Conservation (phyloP, 1,284 basidiomycete genomes). For the Moesziomyces sp. region DNA sequence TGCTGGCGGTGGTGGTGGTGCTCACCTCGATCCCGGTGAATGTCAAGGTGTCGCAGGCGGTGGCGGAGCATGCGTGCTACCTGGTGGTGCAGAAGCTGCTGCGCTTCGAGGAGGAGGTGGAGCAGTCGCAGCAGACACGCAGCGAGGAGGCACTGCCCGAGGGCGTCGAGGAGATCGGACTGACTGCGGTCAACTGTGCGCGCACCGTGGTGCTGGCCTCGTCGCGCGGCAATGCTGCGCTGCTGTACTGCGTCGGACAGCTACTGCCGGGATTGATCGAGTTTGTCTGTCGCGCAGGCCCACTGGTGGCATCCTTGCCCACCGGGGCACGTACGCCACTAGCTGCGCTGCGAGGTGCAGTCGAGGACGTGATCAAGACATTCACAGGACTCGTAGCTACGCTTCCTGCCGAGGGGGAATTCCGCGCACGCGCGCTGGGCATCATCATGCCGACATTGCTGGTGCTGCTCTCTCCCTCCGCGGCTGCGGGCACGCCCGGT, state of each 20-base stretch:
- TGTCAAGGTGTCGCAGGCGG: constrained; percentile 78
- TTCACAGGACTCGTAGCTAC: constrained; percentile 73
- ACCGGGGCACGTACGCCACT: constrained; percentile 8
- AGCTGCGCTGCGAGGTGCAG: constrained; percentile 72
- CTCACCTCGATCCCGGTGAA: constrained; percentile 80
- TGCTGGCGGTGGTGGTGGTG: constrained; percentile 85
- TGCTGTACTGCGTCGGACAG: constrained; percentile 78
- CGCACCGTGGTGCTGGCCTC: constrained; percentile 75
- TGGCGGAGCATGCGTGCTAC: constrained; percentile 85
- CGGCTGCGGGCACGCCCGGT: constrained; percentile 70
- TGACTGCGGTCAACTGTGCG: constrained; percentile 89
- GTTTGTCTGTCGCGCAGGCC: constrained; percentile 75
- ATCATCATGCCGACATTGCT: constrained; percentile 83
- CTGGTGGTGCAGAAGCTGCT: constrained; percentile 80
- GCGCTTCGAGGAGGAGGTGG: constrained; percentile 73
- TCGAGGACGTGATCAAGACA: constrained; percentile 83
- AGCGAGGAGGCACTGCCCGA: constrained; percentile 66
- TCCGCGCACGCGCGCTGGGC: constrained; percentile 74
- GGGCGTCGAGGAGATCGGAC: constrained; percentile 72
- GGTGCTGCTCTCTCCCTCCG: constrained; percentile 73
- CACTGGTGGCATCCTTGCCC: constrained; percentile 13
- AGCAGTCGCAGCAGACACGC: constrained; percentile 29
- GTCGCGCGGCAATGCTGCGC: constrained; percentile 73
- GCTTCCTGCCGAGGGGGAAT: constrained; percentile 29
- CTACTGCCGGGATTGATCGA: constrained; percentile 83